Evolutionary conservation across 2,329 filamentous ascomycete genomes (phyloP).

Genomic region (Endocalyx cinctus): DNA sequence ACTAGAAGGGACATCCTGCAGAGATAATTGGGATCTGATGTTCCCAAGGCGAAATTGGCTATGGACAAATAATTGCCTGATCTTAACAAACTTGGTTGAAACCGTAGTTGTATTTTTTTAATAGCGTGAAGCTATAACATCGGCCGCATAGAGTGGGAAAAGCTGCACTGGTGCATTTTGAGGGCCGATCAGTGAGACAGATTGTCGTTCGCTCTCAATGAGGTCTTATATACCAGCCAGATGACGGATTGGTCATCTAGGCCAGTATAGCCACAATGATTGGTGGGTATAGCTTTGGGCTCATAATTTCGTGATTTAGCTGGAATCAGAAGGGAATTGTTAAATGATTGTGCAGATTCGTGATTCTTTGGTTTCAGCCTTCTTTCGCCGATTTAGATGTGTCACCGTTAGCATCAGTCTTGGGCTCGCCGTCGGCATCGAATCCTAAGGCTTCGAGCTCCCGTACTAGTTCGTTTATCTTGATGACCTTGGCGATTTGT

Average conservation of each 20-base stretch:
- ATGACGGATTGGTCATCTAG: not conserved
- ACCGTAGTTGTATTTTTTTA: too few relatives aligned
- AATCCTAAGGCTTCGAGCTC: conserved; percentile 85
- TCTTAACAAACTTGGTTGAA: too few relatives aligned
- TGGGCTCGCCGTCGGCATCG: conserved; percentile 67
- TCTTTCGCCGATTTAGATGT: conserved; percentile 11
- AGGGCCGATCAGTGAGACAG: too few relatives aligned
- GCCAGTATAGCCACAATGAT: not conserved
- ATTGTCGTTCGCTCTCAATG: too few relatives aligned
- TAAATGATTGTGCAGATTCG: not conserved
- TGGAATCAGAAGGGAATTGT: not conserved
- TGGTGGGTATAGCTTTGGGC: not conserved
- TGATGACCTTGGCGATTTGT: conserved; percentile 96
- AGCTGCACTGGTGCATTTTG: too few relatives aligned
- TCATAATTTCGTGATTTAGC: not conserved
- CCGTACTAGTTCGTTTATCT: conserved; percentile 87
- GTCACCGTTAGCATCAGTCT: conserved; percentile 14
- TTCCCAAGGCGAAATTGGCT: too few relatives aligned
- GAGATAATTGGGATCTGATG: too few relatives aligned
- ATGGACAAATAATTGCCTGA: too few relatives aligned
- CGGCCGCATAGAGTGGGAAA: too few relatives aligned
- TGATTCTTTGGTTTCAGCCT: conserved; percentile 6
- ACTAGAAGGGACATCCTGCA: too few relatives aligned
- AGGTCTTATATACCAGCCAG: not conserved
- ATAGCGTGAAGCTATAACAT: too few relatives aligned